phyloP scores from a whole-genome alignment of 225 moss, liverwort and hornwort genomes.

The Lunularia cruciata region DNA sequence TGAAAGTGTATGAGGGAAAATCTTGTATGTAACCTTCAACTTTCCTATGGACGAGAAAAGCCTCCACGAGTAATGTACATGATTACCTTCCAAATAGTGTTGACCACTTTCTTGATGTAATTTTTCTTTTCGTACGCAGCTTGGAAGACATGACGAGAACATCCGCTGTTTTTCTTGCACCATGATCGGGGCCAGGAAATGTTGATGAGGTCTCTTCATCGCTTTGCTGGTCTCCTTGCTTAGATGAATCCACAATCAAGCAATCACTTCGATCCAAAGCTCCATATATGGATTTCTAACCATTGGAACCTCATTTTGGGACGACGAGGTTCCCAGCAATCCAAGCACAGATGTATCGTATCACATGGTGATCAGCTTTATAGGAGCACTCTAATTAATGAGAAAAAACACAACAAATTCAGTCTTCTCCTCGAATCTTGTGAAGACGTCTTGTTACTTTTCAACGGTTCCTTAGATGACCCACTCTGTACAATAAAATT shows the following conservation, averaged over 20 bases:
- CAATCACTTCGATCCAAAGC: slow-evolving; percentile 42
- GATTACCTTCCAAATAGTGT: slow-evolving; percentile 52
- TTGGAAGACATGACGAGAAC: slow-evolving; percentile 74
- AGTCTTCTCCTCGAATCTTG: no score
- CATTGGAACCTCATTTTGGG: slow-evolving; percentile 2
- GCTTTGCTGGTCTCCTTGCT: neutral
- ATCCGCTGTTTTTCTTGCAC: slow-evolving; percentile 55
- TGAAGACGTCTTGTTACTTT: no score
- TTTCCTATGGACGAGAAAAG: no score
- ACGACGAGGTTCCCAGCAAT: neutral
- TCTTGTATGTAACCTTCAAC: no score
- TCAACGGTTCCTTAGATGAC: no score
- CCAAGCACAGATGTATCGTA: no score
- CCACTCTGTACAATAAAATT: no score
- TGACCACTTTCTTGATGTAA: slow-evolving; percentile 42
- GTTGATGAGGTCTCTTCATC: slow-evolving; percentile 11
- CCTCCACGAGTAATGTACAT: no score
- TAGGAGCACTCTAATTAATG: no score
- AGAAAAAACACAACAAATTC: no score
- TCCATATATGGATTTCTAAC: neutral
- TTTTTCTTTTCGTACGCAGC: slow-evolving; percentile 70
- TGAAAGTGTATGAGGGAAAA: no score
- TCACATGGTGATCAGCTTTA: no score
- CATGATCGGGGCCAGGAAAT: slow-evolving; percentile 15
- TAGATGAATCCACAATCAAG: slow-evolving; percentile 35